A percentile compares a stretch with the other conserved stretches of the same genome.
Conservation (phyloP, 129 eudicot genomes). For the Chrysanthemum lavandulifolium region DNA sequence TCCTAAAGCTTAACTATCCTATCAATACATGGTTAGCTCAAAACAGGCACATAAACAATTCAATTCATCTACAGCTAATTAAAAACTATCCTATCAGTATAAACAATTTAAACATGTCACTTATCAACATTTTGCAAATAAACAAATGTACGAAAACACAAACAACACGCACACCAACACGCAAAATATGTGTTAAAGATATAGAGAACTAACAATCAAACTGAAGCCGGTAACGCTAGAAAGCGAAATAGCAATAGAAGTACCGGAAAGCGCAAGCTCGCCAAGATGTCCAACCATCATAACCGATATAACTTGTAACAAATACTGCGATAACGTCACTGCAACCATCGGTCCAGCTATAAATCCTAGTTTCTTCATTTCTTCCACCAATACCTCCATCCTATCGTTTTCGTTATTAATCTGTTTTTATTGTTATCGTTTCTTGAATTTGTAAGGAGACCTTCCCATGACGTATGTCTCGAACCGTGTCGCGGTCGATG, state of each 20-base stretch:
- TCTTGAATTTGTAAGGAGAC: not conserved
- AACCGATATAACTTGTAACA: constrained; percentile 43
- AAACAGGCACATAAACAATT: not conserved
- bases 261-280: constrained; percentile 60
- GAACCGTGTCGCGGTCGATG: not conserved
- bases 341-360: constrained; percentile 78
- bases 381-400: constrained; percentile 41
- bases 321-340: constrained; percentile 43
- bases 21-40: too few species aligned
- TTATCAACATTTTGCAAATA: too few species aligned
- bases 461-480: constrained; percentile 10
- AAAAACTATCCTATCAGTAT: not conserved
- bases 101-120: too few species aligned
- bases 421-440: not conserved
- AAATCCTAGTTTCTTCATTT: constrained; percentile 47
- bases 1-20: too few species aligned
- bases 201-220: constrained; percentile 38
- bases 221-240: constrained; percentile 71
- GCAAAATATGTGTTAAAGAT: not conserved
- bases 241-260: constrained; percentile 63
- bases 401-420: not conserved
- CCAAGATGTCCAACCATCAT: constrained; percentile 80
- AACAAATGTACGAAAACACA: constrained; percentile 4
- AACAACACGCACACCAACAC: not conserved
- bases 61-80: not conserved